Base-by-base conservation (phyloP, 257 asterid genomes). In the Datura wrightii region DNA sequence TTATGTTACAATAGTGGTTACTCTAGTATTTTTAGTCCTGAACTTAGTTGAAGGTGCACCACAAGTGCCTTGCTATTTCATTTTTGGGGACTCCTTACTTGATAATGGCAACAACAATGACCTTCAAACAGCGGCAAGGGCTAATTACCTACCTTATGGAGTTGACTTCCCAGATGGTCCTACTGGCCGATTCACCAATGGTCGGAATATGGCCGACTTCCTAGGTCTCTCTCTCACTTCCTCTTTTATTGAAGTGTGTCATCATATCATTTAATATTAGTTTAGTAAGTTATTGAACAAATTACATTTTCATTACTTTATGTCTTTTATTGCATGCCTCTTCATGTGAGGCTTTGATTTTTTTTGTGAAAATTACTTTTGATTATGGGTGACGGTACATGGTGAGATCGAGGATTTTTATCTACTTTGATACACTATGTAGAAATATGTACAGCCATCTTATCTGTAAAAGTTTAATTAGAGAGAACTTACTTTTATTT, bases 31-130 rank as follows among this genome's bases (percentile, higher is more conserved):
- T 36, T 36, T 66, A 66, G 50, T 37, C 5, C 2, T 65, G 76
- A 66, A 37, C 10, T 66, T 66, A 66, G 50, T 66, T 66, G 50
- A 66, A 66, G 82, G 84, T 11, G 85, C 67, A 16, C 86, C 87
- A 1, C 66, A 80, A 84, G 91, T 83, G 6, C 92, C 94, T 4
- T 91, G 94, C 37, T 82, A 76, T 37, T 89, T 91, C 88, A 82
- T 90, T 3, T 90, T 91, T 31, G 94, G 93, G 10, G 94, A 88
- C 67, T 90, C 94, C 0, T 3, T 85, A 5, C 80, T 88, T 2
- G 94, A 91, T 83, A 86, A 84, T 42, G 93, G 94, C 71, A 91
- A 91, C 58, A 91, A 91, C 66, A 87, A 88, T 62, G 0, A 84
- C 10, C 87, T 71, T 9, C 0, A 13, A 0, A 84, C 91, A 1